Evolutionary conservation across 2,329 filamentous ascomycete genomes (phyloP).

Genomic region (Aspergillus felis): DNA sequence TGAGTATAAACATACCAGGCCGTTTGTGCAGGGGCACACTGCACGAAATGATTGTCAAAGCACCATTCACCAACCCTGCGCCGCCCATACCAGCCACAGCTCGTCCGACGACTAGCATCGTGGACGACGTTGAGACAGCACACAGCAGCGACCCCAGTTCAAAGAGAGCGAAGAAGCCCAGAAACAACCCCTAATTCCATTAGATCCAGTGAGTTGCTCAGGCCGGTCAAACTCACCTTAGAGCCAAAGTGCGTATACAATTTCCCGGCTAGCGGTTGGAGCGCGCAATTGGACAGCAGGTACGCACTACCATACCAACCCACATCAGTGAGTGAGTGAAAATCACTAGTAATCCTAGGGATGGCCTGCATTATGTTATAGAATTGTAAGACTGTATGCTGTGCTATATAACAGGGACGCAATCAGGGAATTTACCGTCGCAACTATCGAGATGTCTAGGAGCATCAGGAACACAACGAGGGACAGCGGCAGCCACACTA

Average conservation of each 20-base stretch:
- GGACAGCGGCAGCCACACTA: constrained; percentile 33
- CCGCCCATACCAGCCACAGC: constrained; percentile 26
- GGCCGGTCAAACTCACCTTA: constrained; percentile 20
- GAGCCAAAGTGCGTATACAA: constrained; percentile 14
- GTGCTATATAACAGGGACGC: background rate
- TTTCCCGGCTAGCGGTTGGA: constrained; percentile 3
- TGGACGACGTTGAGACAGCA: constrained; percentile 22
- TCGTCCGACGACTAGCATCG: constrained; percentile 27
- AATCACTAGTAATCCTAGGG: constrained; percentile 46
- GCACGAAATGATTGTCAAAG: constrained; percentile 22
- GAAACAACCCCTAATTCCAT: constrained; percentile 16
- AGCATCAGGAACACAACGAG: constrained; percentile 47
- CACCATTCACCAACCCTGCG: constrained; percentile 25
- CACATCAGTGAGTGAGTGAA: constrained; percentile 30
- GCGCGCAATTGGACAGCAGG: constrained; percentile 33
- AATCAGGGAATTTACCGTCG: constrained; percentile 36
- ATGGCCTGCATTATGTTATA: constrained; percentile 31
- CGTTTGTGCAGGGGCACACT: constrained; percentile 22
- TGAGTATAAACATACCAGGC: too few relatives aligned
- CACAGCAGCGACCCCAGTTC: constrained; percentile 27
- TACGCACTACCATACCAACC: constrained; percentile 38
- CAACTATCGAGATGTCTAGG: constrained; percentile 52
- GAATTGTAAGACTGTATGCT: background rate
- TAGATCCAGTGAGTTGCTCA: background rate
- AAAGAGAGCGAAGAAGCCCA: constrained; percentile 25